Evolutionary conservation across 2,329 filamentous ascomycete genomes (phyloP).

Genomic region (Exophiala aquamarina): DNA sequence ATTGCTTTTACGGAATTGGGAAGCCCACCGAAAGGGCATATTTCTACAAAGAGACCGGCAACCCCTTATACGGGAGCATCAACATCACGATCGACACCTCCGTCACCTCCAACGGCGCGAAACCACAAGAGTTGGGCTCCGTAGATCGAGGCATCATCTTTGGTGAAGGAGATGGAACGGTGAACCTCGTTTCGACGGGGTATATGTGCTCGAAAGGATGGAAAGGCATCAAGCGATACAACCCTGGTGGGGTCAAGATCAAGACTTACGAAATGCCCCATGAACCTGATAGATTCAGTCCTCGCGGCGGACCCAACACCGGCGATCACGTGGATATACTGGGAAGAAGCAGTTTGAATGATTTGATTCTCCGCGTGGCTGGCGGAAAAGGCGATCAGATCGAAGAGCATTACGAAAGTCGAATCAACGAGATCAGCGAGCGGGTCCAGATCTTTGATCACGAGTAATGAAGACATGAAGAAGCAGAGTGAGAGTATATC

Average conservation of each 20-base stretch:
- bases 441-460: slow-evolving; percentile 82
- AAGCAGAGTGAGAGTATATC: not conserved
- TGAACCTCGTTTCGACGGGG: slow-evolving; percentile 84
- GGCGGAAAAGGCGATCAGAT: slow-evolving; percentile 82
- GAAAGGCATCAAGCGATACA: slow-evolving; percentile 82
- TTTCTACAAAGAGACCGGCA: slow-evolving; percentile 70
- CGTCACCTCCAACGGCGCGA: slow-evolving; percentile 53
- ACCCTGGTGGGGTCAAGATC: slow-evolving; percentile 77
- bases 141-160: slow-evolving; percentile 88
- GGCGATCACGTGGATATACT: slow-evolving; percentile 97
- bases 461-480: slow-evolving; percentile 28
- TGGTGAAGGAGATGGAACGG: slow-evolving; percentile 94
- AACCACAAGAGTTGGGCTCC: slow-evolving; percentile 34
- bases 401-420: slow-evolving; percentile 72
- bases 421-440: slow-evolving; percentile 78
- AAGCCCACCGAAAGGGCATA: slow-evolving; percentile 92
- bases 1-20: slow-evolving; percentile 93
- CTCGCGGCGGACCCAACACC: slow-evolving; percentile 68
- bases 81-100: slow-evolving; percentile 74
- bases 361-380: slow-evolving; percentile 81
- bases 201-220: slow-evolving; percentile 98
- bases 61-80: slow-evolving; percentile 51
- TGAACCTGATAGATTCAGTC: slow-evolving; percentile 88
- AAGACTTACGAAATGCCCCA: slow-evolving; percentile 95
- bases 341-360: slow-evolving; percentile 83